Evolutionary conservation across 345 rosid species (phyloP), one percentile per base, ranked within the genome.

Genomic region (Boechera divaricarpa): DNA sequence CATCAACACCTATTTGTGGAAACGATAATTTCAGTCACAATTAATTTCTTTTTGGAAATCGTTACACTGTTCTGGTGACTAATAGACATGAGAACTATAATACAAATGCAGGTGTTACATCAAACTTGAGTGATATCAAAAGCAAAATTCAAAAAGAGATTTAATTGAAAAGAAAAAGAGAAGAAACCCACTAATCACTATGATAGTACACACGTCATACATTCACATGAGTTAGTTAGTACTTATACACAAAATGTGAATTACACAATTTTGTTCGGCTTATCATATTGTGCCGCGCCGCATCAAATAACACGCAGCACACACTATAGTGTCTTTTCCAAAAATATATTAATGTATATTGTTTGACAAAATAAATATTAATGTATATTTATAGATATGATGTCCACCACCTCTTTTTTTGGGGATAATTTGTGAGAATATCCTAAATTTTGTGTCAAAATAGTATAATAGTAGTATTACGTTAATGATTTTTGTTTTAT

Each of bases 101-200:
- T 53, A 42, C 44, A 62, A 70, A 45, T 63, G 76, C 66, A 70
- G 60, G 72, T 55, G 71, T 70, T 55, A 70, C 76, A 70, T 63
- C 76, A 55, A 70, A 35, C 70, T 70, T 63, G 41, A 31, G 12
- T 62, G 75, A 76, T 61, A 41, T 12, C 35, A 60, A 48, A 75
- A 54, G 36, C 62, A 29, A 59, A 45, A 45, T 12, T 47, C 24
- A 29, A 24, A 47, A 57, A 12, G 15, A 55, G 29, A 44, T 29
- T 52, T 42, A 18, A 9, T 21, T 73, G 44, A 31, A 29, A 36
- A 7, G 6, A 4, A 8, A 6, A 41, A 38, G 26, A 28, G 10
- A 56, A 57, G 24, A 39, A n/a, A 42, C 18, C 45, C 48, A 74
- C 47, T 18, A 21, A 52, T 54, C 59, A 54, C 68, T 26, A 61